A percentile compares a stretch with the other conserved stretches of the same genome.
Conservation (phyloP, 164 flowering plant genomes). For the Pachysandra terminalis region DNA sequence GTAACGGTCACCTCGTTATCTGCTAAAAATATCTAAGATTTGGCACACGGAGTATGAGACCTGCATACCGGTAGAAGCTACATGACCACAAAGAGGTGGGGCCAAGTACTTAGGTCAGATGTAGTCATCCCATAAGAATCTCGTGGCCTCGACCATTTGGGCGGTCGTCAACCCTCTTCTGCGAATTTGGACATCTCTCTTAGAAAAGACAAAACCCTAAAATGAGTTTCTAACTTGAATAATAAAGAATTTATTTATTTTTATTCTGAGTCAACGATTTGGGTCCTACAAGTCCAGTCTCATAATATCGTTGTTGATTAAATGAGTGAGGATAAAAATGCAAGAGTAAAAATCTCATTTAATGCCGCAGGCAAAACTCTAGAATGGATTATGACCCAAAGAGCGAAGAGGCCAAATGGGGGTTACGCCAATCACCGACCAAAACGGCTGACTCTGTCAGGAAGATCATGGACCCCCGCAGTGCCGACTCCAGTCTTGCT, state of each 20-base stretch:
- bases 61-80: not conserved
- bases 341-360: not conserved
- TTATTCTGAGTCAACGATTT: too few species aligned
- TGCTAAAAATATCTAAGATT: not conserved
- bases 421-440: not conserved
- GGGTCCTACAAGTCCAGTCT: too few species aligned
- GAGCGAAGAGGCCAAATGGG: not conserved
- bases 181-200: not conserved
- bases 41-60: not conserved
- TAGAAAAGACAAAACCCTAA: too few species aligned
- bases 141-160: conserved; percentile 37
- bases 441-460: too few species aligned
- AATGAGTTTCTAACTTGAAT: too few species aligned
- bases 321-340: not conserved
- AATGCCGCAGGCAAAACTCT: not conserved
- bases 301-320: not conserved
- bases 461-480: not conserved
- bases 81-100: not conserved
- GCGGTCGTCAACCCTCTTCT: conserved; percentile 26
- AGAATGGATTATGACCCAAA: too few species aligned
- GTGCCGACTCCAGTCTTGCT: not conserved
- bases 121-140: conserved; percentile 18
- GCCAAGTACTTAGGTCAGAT: conserved; percentile 12
- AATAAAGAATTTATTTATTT: too few species aligned
- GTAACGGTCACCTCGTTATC: not conserved